Base-by-base conservation (phyloP, 2,329 filamentous ascomycete genomes). In the Fusarium keratoplasticum region DNA sequence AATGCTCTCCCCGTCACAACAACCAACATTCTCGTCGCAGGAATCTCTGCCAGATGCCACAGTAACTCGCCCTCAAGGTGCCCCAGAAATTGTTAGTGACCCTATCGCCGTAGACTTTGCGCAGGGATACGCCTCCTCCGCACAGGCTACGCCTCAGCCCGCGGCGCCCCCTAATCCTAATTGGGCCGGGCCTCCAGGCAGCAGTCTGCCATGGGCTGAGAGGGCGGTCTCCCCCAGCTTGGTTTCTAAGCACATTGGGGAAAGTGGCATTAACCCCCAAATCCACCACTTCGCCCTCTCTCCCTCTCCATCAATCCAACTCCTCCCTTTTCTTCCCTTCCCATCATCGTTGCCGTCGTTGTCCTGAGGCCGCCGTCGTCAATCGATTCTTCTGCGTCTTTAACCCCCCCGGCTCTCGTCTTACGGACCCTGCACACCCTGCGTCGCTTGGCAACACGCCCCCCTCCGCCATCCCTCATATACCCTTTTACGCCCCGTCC, bases 171-270 rank as follows among this genome's bases (percentile, higher is more conserved):
- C 76, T 78, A 77, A 42, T 11, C 71, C 59, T 50, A 71, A 80
- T 75, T 71, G 63, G 61, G 61, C 20, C 50, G 36, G 27, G 27
- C 55, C 57, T 79, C 77, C 71, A 82, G 81, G 81, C 81, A 82
- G 80, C 81, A 82, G 81, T 76, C 76, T 74, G 62, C 73, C 65
- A 74, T 68, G 74, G 80, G 77, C 77, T 80, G 77, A 78, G 77
- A 65, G 66, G 42, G 50, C n/a, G 52, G 36, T 52, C 47, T 52
- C 59, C 68, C 68, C 75, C 65, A 61, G 42, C 31, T 66, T 59
- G 74, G 74, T 79, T 79, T 77, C 77, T 79, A 78, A 79, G 77
- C 77, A 75, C 38, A 20, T 62, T 22, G 42, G 44, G 64, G 58
- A 66, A 66, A 66, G 63, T 62, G 64, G 64, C 64, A 71, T 47